phyloP scores from a whole-genome alignment of 306 rosid genomes.

The Heteromeles arbutifolia region DNA sequence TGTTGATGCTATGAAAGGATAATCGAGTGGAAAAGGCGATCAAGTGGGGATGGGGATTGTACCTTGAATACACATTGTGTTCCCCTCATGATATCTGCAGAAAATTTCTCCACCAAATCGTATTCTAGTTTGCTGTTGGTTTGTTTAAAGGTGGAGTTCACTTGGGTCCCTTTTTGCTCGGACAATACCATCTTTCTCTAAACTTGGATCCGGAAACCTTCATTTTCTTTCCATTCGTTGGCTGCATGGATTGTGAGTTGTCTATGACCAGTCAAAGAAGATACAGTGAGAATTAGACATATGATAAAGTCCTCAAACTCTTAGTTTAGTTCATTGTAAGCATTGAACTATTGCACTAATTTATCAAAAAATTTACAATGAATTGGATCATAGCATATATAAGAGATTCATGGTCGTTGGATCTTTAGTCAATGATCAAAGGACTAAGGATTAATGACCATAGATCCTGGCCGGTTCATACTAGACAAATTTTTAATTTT shows the following conservation, averaged over 20 bases:
- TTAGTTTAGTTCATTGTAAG: not conserved
- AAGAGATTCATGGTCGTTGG: too few species aligned
- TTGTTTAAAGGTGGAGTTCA: not conserved
- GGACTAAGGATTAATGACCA: too few species aligned
- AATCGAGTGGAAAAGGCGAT: not conserved
- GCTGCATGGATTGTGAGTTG: not conserved
- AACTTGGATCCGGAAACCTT: not conserved
- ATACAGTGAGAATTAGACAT: not conserved
- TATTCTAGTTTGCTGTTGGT: constrained; percentile 29
- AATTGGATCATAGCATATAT: too few species aligned
- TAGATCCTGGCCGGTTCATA: too few species aligned
- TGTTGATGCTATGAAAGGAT: not conserved
- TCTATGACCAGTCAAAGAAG: not conserved
- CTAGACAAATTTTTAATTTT: too few species aligned
- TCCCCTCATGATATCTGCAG: constrained; percentile 18
- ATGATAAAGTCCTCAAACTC: not conserved
- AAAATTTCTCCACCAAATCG: constrained; percentile 1
- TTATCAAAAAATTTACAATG: too few species aligned
- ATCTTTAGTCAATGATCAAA: too few species aligned
- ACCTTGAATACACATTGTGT: not conserved
- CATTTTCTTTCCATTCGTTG: not conserved
- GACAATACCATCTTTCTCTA: not conserved
- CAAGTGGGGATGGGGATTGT: not conserved
- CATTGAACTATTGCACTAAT: too few species aligned
- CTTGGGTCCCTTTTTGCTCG: constrained; percentile 4